phyloP scores from a whole-genome alignment of 2,329 filamentous ascomycete species.

The Scleromitrula shiraiana region DNA sequence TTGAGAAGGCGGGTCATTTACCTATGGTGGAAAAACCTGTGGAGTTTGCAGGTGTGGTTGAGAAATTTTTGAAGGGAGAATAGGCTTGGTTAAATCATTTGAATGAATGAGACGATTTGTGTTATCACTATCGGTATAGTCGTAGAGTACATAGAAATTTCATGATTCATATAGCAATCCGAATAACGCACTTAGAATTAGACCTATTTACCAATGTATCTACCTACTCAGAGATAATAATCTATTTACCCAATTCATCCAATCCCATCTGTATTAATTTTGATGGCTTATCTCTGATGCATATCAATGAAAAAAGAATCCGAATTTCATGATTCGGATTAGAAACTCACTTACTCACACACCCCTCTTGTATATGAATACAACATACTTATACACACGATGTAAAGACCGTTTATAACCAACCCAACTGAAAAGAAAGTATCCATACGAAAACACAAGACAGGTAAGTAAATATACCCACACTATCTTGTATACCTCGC shows the following conservation, averaged over 20 bases:
- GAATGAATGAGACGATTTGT: neutral
- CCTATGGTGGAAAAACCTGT: constrained; percentile 73
- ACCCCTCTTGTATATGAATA: too few species aligned
- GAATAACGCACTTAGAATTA: too few species aligned
- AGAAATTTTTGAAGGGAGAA: constrained; percentile 40
- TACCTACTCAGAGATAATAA: too few species aligned
- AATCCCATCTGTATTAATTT: too few species aligned
- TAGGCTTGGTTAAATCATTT: neutral
- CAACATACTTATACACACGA: too few species aligned
- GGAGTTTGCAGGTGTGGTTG: constrained; percentile 58
- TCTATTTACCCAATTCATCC: too few species aligned
- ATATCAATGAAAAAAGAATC: too few species aligned
- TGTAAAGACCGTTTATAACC: neutral
- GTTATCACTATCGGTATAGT: neutral
- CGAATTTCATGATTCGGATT: too few species aligned
- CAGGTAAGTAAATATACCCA: neutral
- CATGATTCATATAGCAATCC: too few species aligned
- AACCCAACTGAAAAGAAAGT: neutral
- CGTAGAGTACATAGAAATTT: neutral
- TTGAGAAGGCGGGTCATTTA: constrained; percentile 68
- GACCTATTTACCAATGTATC: too few species aligned
- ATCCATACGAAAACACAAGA: neutral
- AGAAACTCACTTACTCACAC: too few species aligned
- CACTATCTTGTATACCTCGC: neutral
- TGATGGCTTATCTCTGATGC: too few species aligned